Base-by-base conservation (phyloP, 495 filamentous ascomycete species). In the Staphylotrichum longicolle region DNA sequence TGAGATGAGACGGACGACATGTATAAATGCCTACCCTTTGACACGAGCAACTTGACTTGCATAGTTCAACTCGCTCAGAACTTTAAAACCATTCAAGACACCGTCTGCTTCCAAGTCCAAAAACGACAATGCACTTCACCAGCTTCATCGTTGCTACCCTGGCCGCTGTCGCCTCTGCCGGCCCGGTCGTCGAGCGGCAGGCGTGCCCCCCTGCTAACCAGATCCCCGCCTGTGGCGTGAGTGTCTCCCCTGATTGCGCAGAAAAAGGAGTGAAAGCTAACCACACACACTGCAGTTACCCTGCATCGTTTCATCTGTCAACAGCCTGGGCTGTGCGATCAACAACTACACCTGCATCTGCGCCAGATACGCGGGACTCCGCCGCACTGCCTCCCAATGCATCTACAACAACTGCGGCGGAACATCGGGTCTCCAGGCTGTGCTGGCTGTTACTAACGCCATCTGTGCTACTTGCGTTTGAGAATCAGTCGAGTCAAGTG, bases 151-250 rank as follows among this genome's bases (percentile, higher is more conserved):
- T 62, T 27, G 35, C 46, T n/a, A 46, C 60, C 45, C 60, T 62
- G 30, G 60, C 52, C 5, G 60, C 53, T 20, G 52, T 57, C 2
- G 53, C 53, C 37, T 55, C 60, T 7, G 60, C 60, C 30, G 42
- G 53, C 35, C 60, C 60, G 7, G 8, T 37, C 12, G 10, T 27
- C 34, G 48, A 37, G 30, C 59, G 51, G 44, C 59, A 54, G 44
- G 53, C 56, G 0, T 62, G 60, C 53, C 52, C 60, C 3, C 20
- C 56, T 45, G 35, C 51, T 2, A 46, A 51, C 30, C 11, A 49
- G 5, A 55, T 62, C n/a, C 60, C 60, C 32, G 11, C 12, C n/a
- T 62, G 60, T 30, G 60, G 60, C 27, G 60, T 62, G 57, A 41
- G 60, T 45, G 12, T 34, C 8, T 8, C 14, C 35, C 15, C 1